phyloP scores from a whole-genome alignment of 73 alveolate genomes.

The Paramecium biaurelia region DNA sequence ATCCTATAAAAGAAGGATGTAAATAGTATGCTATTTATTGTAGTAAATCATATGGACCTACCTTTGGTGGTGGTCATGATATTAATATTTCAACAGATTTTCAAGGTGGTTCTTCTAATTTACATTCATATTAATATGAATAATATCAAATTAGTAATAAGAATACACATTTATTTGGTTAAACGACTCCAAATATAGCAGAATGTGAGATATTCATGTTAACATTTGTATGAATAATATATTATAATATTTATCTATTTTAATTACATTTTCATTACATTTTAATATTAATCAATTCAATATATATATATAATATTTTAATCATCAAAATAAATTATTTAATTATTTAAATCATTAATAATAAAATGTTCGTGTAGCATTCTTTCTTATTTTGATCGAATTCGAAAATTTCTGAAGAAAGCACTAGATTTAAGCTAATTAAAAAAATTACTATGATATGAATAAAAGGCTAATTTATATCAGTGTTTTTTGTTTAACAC shows the following conservation, averaged over 20 bases:
- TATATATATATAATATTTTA: too few species aligned
- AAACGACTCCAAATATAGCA: neutral
- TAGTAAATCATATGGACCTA: neutral
- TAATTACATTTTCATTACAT: too few species aligned
- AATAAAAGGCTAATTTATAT: too few species aligned
- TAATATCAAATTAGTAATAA: neutral
- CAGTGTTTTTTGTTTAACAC: too few species aligned
- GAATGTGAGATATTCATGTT: neutral
- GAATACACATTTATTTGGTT: neutral
- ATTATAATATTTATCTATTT: neutral
- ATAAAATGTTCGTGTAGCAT: too few species aligned
- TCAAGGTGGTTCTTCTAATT: neutral
- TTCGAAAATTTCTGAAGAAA: too few species aligned
- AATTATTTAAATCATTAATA: too few species aligned
- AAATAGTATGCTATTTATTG: neutral
- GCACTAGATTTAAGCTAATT: too few species aligned
- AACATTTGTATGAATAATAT: neutral
- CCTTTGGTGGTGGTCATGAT: conserved; percentile 29
- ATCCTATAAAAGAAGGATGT: neutral
- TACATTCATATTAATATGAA: neutral
- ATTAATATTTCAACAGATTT: neutral
- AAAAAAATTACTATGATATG: too few species aligned
- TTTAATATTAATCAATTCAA: too few species aligned
- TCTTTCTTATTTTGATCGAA: too few species aligned
- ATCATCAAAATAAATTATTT: too few species aligned